Conservation (phyloP, 345 rosid genomes). For the Cochlearia excelsa region DNA sequence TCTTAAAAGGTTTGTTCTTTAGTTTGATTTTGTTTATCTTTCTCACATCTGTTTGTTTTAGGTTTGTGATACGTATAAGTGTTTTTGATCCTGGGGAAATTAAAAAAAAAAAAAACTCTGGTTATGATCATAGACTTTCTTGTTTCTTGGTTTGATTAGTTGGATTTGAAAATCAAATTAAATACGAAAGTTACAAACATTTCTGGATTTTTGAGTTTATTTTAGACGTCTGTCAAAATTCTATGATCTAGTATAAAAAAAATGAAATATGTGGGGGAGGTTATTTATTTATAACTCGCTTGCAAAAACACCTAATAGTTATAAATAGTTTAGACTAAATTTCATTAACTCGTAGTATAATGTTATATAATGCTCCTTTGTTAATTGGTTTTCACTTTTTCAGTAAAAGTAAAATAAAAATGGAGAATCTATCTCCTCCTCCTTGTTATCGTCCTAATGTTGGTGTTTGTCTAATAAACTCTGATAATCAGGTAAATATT, state of each 20-base stretch:
- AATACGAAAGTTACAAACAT: too few relatives aligned
- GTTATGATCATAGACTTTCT: background rate
- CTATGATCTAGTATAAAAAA: background rate
- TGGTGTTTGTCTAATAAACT: slow-evolving; percentile 91
- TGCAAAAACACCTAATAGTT: too few relatives aligned
- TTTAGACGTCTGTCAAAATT: slow-evolving; percentile 1
- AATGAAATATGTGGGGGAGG: too few relatives aligned
- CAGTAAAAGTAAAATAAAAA: slow-evolving; percentile 16
- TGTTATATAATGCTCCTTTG: too few relatives aligned
- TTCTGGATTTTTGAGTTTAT: too few relatives aligned
- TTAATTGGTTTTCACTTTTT: background rate
- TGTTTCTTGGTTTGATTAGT: background rate
- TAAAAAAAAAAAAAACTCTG: background rate
- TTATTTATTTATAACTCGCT: too few relatives aligned
- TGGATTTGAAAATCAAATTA: too few relatives aligned
- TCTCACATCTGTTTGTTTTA: slow-evolving; percentile 28
- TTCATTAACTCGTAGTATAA: too few relatives aligned
- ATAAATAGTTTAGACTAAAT: too few relatives aligned
- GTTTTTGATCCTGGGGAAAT: background rate
- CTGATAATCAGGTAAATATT: slow-evolving; percentile 65
- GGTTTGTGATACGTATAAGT: background rate
- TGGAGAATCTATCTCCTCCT: slow-evolving; percentile 71
- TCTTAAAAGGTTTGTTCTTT: slow-evolving; percentile 23
- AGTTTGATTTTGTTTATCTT: background rate
- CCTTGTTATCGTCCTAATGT: slow-evolving; percentile 97